Evolutionary conservation across 2,329 filamentous ascomycete genomes (phyloP).

Genomic region (Gnomoniopsis smithogilvyi): DNA sequence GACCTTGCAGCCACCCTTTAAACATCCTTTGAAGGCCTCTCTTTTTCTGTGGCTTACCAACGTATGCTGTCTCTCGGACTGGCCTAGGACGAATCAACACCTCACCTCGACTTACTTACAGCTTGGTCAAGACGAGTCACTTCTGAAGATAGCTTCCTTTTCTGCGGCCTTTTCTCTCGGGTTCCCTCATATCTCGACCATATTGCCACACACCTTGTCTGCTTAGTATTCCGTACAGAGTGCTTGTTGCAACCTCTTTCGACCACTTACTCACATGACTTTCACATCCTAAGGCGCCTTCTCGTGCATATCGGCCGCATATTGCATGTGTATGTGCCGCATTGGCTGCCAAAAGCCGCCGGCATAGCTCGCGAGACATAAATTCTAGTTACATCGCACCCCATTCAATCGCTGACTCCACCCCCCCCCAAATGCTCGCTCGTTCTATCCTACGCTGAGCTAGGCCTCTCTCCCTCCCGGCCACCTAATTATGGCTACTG

Average conservation of each 20-base stretch:
- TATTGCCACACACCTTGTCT: neutral
- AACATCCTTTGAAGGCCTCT: neutral
- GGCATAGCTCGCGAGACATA: slow-evolving; percentile 17
- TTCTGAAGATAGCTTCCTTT: neutral
- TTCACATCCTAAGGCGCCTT: slow-evolving; percentile 2
- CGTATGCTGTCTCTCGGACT: no score
- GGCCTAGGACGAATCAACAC: neutral
- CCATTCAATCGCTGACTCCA: slow-evolving; percentile 20
- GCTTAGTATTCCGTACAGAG: neutral
- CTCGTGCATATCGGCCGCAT: slow-evolving; percentile 13
- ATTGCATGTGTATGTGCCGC: slow-evolving; percentile 13
- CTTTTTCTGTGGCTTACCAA: no score
- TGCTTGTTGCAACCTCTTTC: neutral
- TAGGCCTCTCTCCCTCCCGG: slow-evolving; percentile 20
- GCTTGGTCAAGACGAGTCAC: neutral
- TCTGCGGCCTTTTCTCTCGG: neutral
- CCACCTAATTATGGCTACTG: slow-evolving; percentile 33
- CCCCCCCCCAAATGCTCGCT: slow-evolving; percentile 16
- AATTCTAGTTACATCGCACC: slow-evolving; percentile 19
- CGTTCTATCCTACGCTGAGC: slow-evolving; percentile 16
- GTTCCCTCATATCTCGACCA: neutral
- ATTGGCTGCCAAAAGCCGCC: slow-evolving; percentile 17
- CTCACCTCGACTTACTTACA: neutral
- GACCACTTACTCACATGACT: neutral
- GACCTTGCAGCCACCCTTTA: neutral